These are phyloP conservation scores for Mortierella sp. DNA, from an alignment of 371 early-diverging fungal species.

Conservation along the genomic window DNA sequence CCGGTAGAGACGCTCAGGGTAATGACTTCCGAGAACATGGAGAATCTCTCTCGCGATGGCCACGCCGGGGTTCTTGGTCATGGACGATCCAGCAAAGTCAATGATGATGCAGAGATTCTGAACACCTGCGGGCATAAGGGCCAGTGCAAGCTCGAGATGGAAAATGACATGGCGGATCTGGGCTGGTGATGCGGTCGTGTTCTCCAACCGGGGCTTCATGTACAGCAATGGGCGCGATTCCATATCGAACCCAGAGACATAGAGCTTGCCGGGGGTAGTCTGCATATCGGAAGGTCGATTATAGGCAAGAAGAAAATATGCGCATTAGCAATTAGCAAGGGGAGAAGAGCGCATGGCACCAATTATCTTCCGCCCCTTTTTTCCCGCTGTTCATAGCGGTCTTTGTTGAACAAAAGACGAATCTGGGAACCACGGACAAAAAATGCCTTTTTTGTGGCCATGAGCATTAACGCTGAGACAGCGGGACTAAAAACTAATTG, in stretches of 20 bases:
- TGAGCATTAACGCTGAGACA: too few relatives aligned
- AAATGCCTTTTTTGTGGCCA: too few relatives aligned
- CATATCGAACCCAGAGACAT: conserved; percentile 80
- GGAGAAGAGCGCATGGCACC: too few relatives aligned
- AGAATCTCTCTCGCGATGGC: conserved; percentile 82
- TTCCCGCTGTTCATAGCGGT: too few relatives aligned
- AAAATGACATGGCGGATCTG: conserved; percentile 86
- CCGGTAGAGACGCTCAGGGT: conserved; percentile 83
- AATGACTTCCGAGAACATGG: conserved; percentile 83
- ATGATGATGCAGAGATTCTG: conserved; percentile 81
- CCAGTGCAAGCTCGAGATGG: conserved; percentile 80
- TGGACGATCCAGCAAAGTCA: conserved; percentile 80
- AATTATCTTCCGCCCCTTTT: too few relatives aligned
- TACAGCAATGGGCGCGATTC: conserved; percentile 78
- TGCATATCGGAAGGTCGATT: conserved; percentile 23
- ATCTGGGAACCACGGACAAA: too few relatives aligned
- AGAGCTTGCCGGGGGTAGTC: conserved; percentile 86
- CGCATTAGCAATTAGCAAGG: too few relatives aligned
- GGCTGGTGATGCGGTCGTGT: conserved; percentile 80
- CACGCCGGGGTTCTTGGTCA: conserved; percentile 77
- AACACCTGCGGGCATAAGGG: conserved; percentile 81
- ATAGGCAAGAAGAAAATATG: too few relatives aligned
- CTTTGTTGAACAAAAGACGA: too few relatives aligned
- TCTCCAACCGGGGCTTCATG: conserved; percentile 81
- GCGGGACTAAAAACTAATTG: too few relatives aligned